These are phyloP conservation scores for Cyphellophora attinorum DNA, from an alignment of 2,329 filamentous ascomycete genomes.

Conservation along the genomic window DNA sequence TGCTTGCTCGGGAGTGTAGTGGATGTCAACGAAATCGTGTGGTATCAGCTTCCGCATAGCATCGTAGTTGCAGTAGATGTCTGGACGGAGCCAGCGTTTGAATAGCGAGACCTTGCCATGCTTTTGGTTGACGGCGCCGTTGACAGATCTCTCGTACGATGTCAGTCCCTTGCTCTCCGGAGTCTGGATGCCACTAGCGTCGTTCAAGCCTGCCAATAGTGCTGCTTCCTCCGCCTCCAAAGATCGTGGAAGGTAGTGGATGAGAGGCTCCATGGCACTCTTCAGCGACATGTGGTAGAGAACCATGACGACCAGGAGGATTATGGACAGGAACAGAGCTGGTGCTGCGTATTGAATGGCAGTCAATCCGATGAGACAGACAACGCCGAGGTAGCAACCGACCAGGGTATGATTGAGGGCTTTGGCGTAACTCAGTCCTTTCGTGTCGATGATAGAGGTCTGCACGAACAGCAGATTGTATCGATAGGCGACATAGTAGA, in stretches of 20 bases:
- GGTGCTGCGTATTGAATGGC: constrained; percentile 55
- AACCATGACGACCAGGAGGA: constrained; percentile 64
- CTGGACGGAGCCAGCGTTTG: constrained; percentile 61
- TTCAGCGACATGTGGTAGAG: constrained; percentile 67
- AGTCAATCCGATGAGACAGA: constrained; percentile 80
- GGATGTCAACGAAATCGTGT: constrained; percentile 40
- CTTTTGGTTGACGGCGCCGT: constrained; percentile 2
- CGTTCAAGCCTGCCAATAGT: constrained; percentile 24
- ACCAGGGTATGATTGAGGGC: constrained; percentile 77
- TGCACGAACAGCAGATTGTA: constrained; percentile 88
- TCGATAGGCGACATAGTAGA: constrained; percentile 80
- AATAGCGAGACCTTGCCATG: constrained; percentile 20
- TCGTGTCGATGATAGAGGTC: constrained; percentile 73
- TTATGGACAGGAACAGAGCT: constrained; percentile 65
- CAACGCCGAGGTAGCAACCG: constrained; percentile 71
- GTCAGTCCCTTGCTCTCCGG: constrained; percentile 13
- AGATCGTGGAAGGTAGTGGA: constrained; percentile 72
- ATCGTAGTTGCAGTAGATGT: constrained; percentile 64
- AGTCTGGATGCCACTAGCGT: constrained; percentile 9
- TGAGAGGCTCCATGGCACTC: constrained; percentile 62
- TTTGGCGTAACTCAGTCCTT: constrained; percentile 78
- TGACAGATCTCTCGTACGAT: constrained; percentile 5
- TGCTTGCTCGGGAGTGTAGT: constrained; percentile 54
- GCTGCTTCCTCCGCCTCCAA: constrained; percentile 49
- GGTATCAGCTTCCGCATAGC: constrained; percentile 63